phyloP scores from a whole-genome alignment of 768 basidiomycete genomes.

The Omphalotus guepiniiformis region DNA sequence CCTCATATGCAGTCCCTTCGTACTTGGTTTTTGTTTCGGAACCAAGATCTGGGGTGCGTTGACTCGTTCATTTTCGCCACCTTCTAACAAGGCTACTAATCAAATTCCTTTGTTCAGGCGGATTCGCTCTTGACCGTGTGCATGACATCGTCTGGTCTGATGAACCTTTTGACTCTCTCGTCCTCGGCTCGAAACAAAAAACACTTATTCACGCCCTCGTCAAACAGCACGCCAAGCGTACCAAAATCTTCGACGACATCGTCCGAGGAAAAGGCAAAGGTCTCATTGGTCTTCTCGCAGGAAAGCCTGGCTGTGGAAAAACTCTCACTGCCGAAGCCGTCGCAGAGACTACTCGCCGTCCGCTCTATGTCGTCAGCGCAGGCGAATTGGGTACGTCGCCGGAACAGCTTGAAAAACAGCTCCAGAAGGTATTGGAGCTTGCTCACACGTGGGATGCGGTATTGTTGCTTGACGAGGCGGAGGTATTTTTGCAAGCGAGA shows the following conservation, averaged over 20 bases:
- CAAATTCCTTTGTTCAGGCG: constrained; percentile 15
- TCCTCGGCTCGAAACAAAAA: constrained; percentile 29
- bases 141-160: constrained; percentile 27
- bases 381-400: constrained; percentile 30
- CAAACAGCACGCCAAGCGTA: constrained; percentile 15
- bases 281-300: constrained; percentile 30
- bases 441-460: constrained; percentile 32
- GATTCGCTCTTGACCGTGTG: constrained; percentile 25
- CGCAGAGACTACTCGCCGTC: constrained; percentile 23
- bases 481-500: constrained; percentile 28
- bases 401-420: constrained; percentile 17
- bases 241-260: constrained; percentile 26
- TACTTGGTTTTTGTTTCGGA: constrained; percentile 15
- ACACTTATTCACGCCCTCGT: constrained; percentile 27
- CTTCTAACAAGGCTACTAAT: not conserved
- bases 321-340: constrained; percentile 32
- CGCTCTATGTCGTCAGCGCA: constrained; percentile 26
- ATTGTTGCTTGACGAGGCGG: constrained; percentile 32
- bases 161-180: constrained; percentile 29
- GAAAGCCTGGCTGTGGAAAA: constrained; percentile 32
- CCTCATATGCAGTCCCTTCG: constrained; percentile 19
- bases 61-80: not conserved
- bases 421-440: constrained; percentile 21
- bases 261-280: constrained; percentile 34
- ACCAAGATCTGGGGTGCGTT: constrained; percentile 25